Conservation (phyloP, 2,329 filamentous ascomycete genomes). For the Beauveria bassiana region DNA sequence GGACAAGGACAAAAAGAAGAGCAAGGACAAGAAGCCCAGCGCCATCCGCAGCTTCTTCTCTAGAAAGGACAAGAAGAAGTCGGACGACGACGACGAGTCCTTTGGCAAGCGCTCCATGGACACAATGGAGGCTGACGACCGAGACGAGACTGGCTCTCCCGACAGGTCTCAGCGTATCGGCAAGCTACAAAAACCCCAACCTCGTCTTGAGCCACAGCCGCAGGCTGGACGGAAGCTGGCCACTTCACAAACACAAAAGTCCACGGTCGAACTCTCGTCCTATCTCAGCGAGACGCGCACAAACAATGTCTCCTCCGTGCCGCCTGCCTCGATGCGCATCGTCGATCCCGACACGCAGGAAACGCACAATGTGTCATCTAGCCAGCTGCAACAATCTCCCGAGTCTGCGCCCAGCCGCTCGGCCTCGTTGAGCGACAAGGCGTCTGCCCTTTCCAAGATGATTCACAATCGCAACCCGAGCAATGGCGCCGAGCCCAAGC, state of each 20-base stretch:
- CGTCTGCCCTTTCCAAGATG: constrained; percentile 31
- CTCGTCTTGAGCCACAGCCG: constrained; percentile 38
- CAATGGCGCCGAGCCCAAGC: constrained; percentile 40
- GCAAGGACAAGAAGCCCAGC: constrained; percentile 55
- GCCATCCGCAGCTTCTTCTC: constrained; percentile 55
- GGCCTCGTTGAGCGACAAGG: constrained; percentile 23
- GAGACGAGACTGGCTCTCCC: constrained; percentile 37
- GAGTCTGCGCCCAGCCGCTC: constrained; percentile 24
- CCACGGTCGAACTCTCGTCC: constrained; percentile 34
- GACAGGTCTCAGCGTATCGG: constrained; percentile 52
- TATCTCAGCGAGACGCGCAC: constrained; percentile 36
- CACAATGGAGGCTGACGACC: constrained; percentile 37
- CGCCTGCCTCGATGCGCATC: constrained; percentile 49
- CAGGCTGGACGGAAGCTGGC: constrained; percentile 27
- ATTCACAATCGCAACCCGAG: constrained; percentile 26
- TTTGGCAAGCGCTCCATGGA: constrained; percentile 58
- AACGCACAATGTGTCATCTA: constrained; percentile 27
- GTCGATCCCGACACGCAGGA: constrained; percentile 47
- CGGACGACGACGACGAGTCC: constrained; percentile 52
- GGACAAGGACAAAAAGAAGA: constrained; percentile 67
- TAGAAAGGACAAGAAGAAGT: constrained; percentile 51
- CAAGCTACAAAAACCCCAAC: constrained; percentile 65
- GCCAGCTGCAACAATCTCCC: constrained; percentile 20
- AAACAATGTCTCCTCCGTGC: constrained; percentile 49
- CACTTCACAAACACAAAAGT: constrained; percentile 21